Base-by-base conservation (phyloP, 768 basidiomycete genomes). In the Pisolithus marmoratus region DNA sequence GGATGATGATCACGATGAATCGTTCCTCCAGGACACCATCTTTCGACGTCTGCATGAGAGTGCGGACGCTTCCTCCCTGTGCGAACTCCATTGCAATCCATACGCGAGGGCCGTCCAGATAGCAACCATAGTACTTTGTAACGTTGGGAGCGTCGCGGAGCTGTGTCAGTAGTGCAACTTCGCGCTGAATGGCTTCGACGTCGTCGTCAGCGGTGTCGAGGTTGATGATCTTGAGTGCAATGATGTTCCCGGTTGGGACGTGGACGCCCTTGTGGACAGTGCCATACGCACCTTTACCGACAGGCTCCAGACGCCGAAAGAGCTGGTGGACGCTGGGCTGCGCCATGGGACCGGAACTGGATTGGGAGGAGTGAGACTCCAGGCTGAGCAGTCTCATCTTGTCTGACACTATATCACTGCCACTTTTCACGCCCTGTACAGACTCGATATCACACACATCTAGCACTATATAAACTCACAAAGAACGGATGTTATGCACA, bases 51-150 rank as follows among this genome's bases (percentile, higher is more conserved):
- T 96, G 93, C 85, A 96, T 94, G 59, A 99, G 76, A 2, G 92
- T 89, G 43, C 90, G 76, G 6, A 97, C 90, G 63, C 91, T 94
- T 7, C 96, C 96, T 5, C 95, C 95, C 56, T 93, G 85, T 8
- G 96, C 96, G 60, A 85, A 85, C 67, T 99, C 96, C 96, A 99
- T 99, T 36, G 87, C 91, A 59, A 99, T 98, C 94, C 96, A 99
- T 9, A 99, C 92, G 46, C 91, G 88, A 26, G 93, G 90, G 0
- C 94, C 94, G 63, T 95, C 89, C 64, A 96, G 79, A 70, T 90
- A 86, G 71, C 93, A 96, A n/a, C 93, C 95, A 69, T 85, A 96
- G 73, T 99, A 99, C 61, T 90, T 82, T 22, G 90, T 97, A 62
- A 96, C 83, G 64, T 94, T 94, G 26, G 90, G 85, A 0, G 89